These are phyloP conservation scores for Ophiocordyceps camponoti-rufipedis DNA, from an alignment of 2,329 filamentous ascomycete species.

Conservation along the genomic window DNA sequence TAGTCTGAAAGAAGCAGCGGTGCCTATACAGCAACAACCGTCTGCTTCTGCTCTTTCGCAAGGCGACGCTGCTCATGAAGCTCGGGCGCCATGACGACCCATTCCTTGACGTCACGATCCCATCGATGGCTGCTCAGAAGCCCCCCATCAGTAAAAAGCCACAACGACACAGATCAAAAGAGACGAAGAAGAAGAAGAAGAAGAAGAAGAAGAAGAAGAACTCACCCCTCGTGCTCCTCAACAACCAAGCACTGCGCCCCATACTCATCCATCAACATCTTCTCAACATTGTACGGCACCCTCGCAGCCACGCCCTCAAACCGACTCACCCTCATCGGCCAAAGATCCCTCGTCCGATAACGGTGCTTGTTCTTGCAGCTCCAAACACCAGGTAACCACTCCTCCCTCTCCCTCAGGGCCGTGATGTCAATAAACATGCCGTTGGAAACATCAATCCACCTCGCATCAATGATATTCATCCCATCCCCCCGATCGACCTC, in stretches of 20 bases:
- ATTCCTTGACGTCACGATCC: constrained; percentile 37
- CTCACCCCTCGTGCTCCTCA: constrained; percentile 45
- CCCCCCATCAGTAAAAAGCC: no score
- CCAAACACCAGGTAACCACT: constrained; percentile 43
- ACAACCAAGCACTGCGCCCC: constrained; percentile 37
- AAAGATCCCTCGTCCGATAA: constrained; percentile 54
- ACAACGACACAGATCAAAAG: neutral
- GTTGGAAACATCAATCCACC: constrained; percentile 62
- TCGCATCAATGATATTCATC: constrained; percentile 64
- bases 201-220: constrained; percentile 5
- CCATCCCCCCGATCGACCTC: constrained; percentile 46
- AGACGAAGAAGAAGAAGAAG: neutral
- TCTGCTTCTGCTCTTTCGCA: neutral
- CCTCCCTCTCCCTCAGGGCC: constrained; percentile 49
- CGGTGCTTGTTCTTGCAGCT: constrained; percentile 66
- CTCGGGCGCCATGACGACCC: constrained; percentile 27
- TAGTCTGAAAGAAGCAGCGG: no score
- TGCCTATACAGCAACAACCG: no score
- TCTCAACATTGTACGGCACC: constrained; percentile 52
- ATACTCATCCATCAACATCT: constrained; percentile 48
- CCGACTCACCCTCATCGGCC: constrained; percentile 52
- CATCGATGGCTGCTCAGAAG: constrained; percentile 33
- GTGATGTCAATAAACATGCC: constrained; percentile 77
- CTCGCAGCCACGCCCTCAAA: constrained; percentile 58
- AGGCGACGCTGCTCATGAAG: constrained; percentile 7